A percentile compares a stretch with the other conserved stretches of the same genome.
Evolutionary conservation across 352 stramenopile genomes (phyloP).

Genomic region (Globisporangium takayamanum): DNA sequence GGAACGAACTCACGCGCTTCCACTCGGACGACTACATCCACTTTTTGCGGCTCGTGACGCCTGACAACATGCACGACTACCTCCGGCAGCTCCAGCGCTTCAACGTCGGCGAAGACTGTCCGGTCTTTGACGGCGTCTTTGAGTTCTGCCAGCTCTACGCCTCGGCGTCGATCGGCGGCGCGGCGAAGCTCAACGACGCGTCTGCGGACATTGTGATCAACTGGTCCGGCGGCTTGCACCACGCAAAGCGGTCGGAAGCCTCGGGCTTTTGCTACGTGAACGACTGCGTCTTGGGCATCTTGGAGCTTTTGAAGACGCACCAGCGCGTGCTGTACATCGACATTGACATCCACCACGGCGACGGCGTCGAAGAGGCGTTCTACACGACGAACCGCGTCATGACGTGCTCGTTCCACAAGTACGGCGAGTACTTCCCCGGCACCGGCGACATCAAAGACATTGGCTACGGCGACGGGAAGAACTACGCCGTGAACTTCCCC

Average conservation of each 20-base stretch:
- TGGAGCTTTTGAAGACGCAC: conserved; percentile 97
- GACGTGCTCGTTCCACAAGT: conserved; percentile 99
- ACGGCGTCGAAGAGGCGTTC: conserved; percentile 99
- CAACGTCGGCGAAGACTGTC: conserved; percentile 99
- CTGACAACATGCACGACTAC: conserved; percentile 98
- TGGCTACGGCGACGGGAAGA: conserved; percentile 90
- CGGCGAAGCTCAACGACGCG: conserved; percentile 94
- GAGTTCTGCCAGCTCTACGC: conserved; percentile 99
- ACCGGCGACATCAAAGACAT: conserved; percentile 88
- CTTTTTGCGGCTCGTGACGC: conserved; percentile 96
- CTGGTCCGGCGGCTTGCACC: conserved; percentile 97
- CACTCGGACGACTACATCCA: conserved; percentile 99
- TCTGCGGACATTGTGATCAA: conserved; percentile 98
- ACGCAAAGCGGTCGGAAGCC: conserved; percentile 98
- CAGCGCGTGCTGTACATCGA: conserved; percentile 99
- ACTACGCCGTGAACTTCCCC: conserved; percentile 98
- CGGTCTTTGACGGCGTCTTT: conserved; percentile 99
- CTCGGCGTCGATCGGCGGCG: conserved; percentile 94
- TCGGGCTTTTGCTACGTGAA: conserved; percentile 99
- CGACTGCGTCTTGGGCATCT: conserved; percentile 97
- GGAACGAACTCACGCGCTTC: conserved; percentile 97
- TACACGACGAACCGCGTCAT: conserved; percentile 99
- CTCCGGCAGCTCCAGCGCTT: conserved; percentile 91
- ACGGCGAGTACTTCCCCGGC: conserved; percentile 98
- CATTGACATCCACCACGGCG: conserved; percentile 99